Percentiles rank a stretch among this genome's conserved stretches.
These are phyloP conservation scores for Xylaria sp. DNA, from an alignment of 2,329 filamentous ascomycete genomes.

Conservation along the genomic window DNA sequence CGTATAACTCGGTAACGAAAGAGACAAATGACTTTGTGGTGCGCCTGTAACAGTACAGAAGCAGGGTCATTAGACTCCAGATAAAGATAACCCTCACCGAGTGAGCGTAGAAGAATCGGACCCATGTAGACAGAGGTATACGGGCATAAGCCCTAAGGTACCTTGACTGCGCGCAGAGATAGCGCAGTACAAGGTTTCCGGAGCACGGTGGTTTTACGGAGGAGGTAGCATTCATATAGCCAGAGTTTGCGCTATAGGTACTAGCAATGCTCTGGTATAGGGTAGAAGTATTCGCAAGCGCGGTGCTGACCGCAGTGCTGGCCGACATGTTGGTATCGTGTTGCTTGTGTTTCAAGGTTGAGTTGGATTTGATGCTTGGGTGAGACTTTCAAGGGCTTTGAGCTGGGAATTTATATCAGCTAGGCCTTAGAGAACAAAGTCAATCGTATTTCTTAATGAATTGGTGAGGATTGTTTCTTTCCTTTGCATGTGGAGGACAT, in stretches of 20 bases:
- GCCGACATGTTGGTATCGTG: neutral
- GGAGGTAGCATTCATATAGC: neutral
- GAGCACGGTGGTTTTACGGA: neutral
- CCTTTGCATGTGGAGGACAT: neutral
- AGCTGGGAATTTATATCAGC: neutral
- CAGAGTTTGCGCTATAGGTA: neutral
- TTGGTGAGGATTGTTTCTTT: neutral
- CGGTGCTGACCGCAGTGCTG: neutral
- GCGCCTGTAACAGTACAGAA: neutral
- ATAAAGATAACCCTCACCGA: neutral
- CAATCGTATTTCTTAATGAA: neutral
- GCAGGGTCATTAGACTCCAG: constrained; percentile 6
- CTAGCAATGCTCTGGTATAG: neutral
- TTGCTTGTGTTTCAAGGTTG: neutral
- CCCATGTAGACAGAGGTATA: constrained; percentile 7
- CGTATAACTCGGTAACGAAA: neutral
- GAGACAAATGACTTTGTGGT: neutral
- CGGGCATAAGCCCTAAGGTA: neutral
- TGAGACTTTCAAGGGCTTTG: neutral
- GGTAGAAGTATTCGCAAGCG: neutral
- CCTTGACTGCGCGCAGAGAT: no score
- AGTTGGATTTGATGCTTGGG: neutral
- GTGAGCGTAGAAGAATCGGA: neutral
- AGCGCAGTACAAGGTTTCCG: no score
- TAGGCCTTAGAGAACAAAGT: neutral